Evolutionary conservation across 805 yeast genomes (phyloP).

Genomic region (Wickerhamiella hasegawae): DNA sequence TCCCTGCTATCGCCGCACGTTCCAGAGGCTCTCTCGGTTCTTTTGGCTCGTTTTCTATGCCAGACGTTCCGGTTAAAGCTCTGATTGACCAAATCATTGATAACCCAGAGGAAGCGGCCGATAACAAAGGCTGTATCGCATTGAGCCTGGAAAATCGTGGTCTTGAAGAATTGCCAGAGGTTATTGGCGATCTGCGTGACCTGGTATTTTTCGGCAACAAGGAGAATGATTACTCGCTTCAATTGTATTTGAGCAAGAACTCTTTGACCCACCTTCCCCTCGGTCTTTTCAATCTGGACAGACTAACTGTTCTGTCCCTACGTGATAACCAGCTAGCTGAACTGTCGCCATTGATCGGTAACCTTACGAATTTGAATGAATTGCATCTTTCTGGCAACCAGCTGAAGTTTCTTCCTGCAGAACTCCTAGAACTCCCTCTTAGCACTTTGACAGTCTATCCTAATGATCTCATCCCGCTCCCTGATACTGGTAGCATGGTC

Average conservation of each 20-base stretch:
- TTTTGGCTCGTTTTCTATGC: background rate
- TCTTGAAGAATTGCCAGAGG: constrained; percentile 20
- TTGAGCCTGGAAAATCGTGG: constrained; percentile 13
- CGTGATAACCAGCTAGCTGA: constrained; percentile 19
- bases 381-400: constrained; percentile 23
- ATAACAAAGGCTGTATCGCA: background rate
- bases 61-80: background rate
- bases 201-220: constrained; percentile 14
- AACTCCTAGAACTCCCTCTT: constrained; percentile 19
- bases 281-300: constrained; percentile 19
- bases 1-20: too few species aligned
- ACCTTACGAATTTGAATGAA: constrained; percentile 19
- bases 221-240: constrained; percentile 15
- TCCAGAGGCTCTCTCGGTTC: background rate
- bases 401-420: constrained; percentile 22
- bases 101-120: constrained; percentile 2
- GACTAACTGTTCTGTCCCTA: constrained; percentile 22
- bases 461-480: constrained; percentile 20
- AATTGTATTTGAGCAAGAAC: constrained; percentile 20
- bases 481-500: constrained; percentile 2
- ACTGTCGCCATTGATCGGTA: constrained; percentile 21
- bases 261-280: constrained; percentile 16
- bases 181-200: constrained; percentile 20
- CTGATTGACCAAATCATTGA: constrained; percentile 1
- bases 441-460: constrained; percentile 21